Evolutionary conservation across 768 basidiomycete genomes (phyloP).

Genomic region (Fistulinella prunicolor): DNA sequence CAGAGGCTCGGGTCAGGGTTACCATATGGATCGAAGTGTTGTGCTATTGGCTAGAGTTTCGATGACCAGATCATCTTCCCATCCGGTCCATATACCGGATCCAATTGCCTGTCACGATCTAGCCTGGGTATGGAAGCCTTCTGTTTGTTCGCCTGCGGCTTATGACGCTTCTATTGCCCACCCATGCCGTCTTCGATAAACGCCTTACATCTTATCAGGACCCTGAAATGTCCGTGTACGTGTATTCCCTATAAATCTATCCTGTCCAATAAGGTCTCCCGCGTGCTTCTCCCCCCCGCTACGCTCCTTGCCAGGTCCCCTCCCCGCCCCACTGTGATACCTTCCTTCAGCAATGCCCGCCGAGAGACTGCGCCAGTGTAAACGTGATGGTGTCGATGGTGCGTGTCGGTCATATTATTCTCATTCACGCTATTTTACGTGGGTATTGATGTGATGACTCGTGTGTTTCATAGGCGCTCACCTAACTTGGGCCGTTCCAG

Average conservation of each 20-base stretch:
- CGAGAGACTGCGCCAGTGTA: conserved; percentile 39
- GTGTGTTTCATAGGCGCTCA: conserved; percentile 35
- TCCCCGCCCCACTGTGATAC: conserved; percentile 25
- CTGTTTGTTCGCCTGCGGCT: conserved; percentile 16
- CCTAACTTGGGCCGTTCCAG: conserved; percentile 45
- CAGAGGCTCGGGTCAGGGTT: conserved; percentile 12
- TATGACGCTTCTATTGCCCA: conserved; percentile 31
- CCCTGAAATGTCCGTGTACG: conserved; percentile 37
- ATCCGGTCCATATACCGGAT: conserved; percentile 20
- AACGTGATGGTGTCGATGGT: conserved; percentile 38
- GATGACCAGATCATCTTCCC: conserved; percentile 6
- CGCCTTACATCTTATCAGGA: conserved; percentile 30
- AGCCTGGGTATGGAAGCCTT: conserved; percentile 25
- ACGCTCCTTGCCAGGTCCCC: conserved; percentile 17
- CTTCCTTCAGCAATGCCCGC: conserved; percentile 41
- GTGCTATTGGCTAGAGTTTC: no score
- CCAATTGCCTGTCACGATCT: conserved; percentile 15
- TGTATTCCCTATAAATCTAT: conserved; percentile 32
- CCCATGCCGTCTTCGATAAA: conserved; percentile 29
- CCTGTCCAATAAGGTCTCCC: conserved; percentile 17
- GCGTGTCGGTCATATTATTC: conserved; percentile 10
- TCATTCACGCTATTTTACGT: background rate
- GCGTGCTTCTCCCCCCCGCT: conserved; percentile 23
- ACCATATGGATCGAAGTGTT: conserved; percentile 23
- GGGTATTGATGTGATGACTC: conserved; percentile 14